Percentiles rank a stretch among this genome's conserved stretches.
Evolutionary conservation across 768 basidiomycete species (phyloP).

Genomic region (Termitomyces bulborhizus): DNA sequence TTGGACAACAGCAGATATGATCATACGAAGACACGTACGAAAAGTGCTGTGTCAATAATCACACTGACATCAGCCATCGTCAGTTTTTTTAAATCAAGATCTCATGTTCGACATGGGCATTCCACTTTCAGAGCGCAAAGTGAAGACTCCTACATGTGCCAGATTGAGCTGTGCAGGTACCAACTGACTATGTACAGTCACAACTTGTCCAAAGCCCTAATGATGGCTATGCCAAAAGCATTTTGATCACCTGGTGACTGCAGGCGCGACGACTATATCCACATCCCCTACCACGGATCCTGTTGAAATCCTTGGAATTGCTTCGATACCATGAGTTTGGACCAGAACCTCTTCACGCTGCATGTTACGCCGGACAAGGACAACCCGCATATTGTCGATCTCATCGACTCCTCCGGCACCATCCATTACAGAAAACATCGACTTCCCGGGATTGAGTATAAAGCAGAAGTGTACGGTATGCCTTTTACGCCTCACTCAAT

Average conservation of each 20-base stretch:
- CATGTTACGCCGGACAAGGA: conserved; percentile 53
- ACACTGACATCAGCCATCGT: not conserved
- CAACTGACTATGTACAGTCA: not conserved
- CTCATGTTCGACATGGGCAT: not conserved
- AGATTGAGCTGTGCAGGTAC: not conserved
- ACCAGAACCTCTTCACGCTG: conserved; percentile 83
- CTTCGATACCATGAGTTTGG: conserved; percentile 58
- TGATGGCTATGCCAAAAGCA: conserved; percentile 6
- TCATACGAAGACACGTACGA: not conserved
- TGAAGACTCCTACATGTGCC: not conserved
- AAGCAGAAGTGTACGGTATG: conserved; percentile 61
- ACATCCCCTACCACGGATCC: not conserved
- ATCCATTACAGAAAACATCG: conserved; percentile 72
- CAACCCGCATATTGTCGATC: conserved; percentile 58
- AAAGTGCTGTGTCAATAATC: too few species aligned
- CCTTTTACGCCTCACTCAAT: not conserved
- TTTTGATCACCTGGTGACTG: conserved; percentile 7
- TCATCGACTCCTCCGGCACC: conserved; percentile 57
- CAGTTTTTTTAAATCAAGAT: too few species aligned
- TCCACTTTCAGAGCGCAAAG: not conserved
- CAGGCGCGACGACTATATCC: conserved; percentile 6
- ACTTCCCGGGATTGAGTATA: conserved; percentile 47
- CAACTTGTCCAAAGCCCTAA: not conserved
- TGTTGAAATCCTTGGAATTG: not conserved
- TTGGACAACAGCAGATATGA: too few species aligned